Conservation (phyloP, 345 rosid genomes). For the Sisymbrium irio region DNA sequence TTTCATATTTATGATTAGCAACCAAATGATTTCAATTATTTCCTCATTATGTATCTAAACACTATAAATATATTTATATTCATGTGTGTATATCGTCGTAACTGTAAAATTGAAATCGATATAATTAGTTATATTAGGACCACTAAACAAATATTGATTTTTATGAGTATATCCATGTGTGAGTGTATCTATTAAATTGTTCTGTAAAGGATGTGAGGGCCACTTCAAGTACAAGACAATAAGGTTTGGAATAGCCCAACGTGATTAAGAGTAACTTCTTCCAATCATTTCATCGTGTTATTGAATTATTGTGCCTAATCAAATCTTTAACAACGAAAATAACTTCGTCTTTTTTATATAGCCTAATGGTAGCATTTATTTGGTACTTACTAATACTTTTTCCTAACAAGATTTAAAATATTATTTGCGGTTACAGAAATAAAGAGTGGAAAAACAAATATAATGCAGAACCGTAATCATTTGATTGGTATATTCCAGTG, state of each 20-base stretch:
- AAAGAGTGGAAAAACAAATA: background rate
- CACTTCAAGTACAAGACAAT: slow-evolving; percentile 36
- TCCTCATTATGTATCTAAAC: slow-evolving; percentile 14
- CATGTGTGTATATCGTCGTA: background rate
- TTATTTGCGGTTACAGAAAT: background rate
- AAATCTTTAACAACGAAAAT: slow-evolving; percentile 5
- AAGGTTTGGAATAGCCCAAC: slow-evolving; percentile 31
- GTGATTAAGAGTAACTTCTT: slow-evolving; percentile 39
- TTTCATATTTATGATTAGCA: slow-evolving; percentile 25
- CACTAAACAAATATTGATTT: slow-evolving; percentile 18
- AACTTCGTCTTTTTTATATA: background rate
- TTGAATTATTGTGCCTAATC: slow-evolving; percentile 31
- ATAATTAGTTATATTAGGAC: slow-evolving; percentile 26
- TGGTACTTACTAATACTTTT: background rate
- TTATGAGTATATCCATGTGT: slow-evolving; percentile 22
- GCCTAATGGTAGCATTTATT: slow-evolving; percentile 1
- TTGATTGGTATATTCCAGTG: slow-evolving; percentile 4
- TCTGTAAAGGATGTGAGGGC: slow-evolving; percentile 38
- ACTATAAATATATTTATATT: background rate
- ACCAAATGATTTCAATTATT: slow-evolving; percentile 32
- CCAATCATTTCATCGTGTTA: slow-evolving; percentile 38
- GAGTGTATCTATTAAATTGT: slow-evolving; percentile 23
- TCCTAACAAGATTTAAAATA: background rate
- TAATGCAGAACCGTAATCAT: slow-evolving; percentile 6
- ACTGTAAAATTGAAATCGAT: background rate